Evolutionary conservation across 352 stramenopile species (phyloP).

Genomic region (Phytopythium chamaehyphon): DNA sequence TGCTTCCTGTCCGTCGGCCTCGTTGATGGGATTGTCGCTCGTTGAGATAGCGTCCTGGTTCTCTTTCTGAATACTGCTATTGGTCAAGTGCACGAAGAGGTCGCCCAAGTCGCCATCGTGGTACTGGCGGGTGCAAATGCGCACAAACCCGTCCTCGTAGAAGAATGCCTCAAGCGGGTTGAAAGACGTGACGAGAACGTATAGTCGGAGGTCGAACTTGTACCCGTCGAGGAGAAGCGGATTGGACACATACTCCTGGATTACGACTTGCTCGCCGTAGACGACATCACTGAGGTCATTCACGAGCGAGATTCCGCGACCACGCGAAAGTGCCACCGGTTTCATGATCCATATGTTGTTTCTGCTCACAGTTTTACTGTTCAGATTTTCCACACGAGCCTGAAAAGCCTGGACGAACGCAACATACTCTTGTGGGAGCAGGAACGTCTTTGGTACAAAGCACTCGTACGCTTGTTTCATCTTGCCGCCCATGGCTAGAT

Average conservation of each 20-base stretch:
- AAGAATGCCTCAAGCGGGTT: slow-evolving; percentile 91
- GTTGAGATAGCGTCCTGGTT: slow-evolving; percentile 48
- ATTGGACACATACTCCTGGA: slow-evolving; percentile 89
- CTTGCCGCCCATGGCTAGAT: slow-evolving; percentile 34
- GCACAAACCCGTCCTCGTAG: slow-evolving; percentile 92
- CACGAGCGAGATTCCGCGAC: slow-evolving; percentile 92
- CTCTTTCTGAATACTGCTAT: slow-evolving; percentile 92
- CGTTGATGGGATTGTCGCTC: slow-evolving; percentile 27
- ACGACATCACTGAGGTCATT: slow-evolving; percentile 83
- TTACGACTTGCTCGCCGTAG: slow-evolving; percentile 86
- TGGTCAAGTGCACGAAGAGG: slow-evolving; percentile 93
- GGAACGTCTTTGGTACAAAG: slow-evolving; percentile 91
- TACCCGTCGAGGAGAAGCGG: slow-evolving; percentile 87
- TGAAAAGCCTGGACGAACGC: slow-evolving; percentile 87
- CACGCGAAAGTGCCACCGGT: slow-evolving; percentile 87
- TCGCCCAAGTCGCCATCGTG: slow-evolving; percentile 66
- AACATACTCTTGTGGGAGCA: slow-evolving; percentile 92
- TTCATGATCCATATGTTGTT: slow-evolving; percentile 96
- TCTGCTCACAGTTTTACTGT: slow-evolving; percentile 2
- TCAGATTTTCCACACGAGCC: slow-evolving; percentile 26
- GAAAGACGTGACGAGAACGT: slow-evolving; percentile 94
- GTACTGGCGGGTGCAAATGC: slow-evolving; percentile 87
- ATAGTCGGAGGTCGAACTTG: slow-evolving; percentile 92
- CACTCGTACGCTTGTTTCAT: slow-evolving; percentile 70
- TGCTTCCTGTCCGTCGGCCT: slow-evolving; percentile 34